Evolutionary conservation across 106 monocot species (phyloP).

Genomic region (Phalaenopsis equestris): DNA sequence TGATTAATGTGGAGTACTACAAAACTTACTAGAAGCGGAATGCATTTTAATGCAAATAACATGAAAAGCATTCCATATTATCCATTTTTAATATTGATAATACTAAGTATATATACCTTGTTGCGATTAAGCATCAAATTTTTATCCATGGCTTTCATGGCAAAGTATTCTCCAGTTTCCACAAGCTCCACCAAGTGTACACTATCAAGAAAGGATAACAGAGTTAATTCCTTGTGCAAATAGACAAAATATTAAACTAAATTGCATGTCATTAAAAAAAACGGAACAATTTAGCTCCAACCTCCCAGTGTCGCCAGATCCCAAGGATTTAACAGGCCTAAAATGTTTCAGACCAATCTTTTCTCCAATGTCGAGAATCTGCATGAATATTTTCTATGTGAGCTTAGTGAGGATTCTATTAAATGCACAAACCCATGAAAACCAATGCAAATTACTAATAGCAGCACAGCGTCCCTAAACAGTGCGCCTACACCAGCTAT

Average conservation of each 20-base stretch:
- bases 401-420: background rate
- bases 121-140: constrained; percentile 93
- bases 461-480: background rate
- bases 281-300: constrained; percentile 11
- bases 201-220: constrained; percentile 31
- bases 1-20: background rate
- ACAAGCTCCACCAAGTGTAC: constrained; percentile 94
- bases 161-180: constrained; percentile 82
- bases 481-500: background rate
- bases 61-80: background rate
- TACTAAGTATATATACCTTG: constrained; percentile 43
- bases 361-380: constrained; percentile 76
- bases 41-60: background rate
- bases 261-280: background rate
- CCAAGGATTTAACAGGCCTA: constrained; percentile 77
- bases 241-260: background rate
- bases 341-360: constrained; percentile 77
- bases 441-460: background rate
- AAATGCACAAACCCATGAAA: background rate
- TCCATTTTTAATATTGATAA: background rate
- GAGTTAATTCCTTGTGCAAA: background rate
- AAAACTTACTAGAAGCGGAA: background rate
- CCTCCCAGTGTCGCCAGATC: constrained; percentile 99
- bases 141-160: constrained; percentile 99
- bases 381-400: constrained; percentile 7